Conservation (phyloP, 345 rosid species). For the Clausena lansium region DNA sequence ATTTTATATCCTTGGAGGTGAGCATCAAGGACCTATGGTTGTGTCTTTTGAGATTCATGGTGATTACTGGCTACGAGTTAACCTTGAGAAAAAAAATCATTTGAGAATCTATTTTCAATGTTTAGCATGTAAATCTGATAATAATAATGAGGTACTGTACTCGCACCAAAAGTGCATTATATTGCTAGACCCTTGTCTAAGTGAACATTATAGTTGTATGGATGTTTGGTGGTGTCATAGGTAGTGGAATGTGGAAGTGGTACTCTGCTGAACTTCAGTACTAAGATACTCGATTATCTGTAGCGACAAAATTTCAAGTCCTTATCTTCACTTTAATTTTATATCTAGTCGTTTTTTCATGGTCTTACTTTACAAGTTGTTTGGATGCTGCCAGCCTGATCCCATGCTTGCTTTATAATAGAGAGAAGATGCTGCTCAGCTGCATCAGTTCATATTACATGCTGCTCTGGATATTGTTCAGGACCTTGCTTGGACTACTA, state of each 20-base stretch:
- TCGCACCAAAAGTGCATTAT: neutral
- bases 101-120: neutral
- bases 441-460: conserved; percentile 90
- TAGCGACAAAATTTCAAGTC: neutral
- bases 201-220: neutral
- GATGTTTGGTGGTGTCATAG: neutral
- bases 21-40: neutral
- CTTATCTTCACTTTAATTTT: neutral
- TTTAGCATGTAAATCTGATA: neutral
- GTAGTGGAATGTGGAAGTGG: neutral
- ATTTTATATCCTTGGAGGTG: neutral
- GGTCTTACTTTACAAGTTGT: neutral
- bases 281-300: neutral
- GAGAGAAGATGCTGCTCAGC: conserved; percentile 99
- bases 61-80: neutral
- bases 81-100: neutral
- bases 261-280: neutral
- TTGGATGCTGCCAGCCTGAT: conserved; percentile 2
- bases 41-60: neutral
- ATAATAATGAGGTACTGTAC: neutral
- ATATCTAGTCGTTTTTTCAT: neutral
- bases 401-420: conserved; percentile 24
- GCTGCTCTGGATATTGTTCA: conserved; percentile 96
- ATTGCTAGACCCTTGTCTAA: neutral
- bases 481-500: conserved; percentile 95